Evolutionary conservation across 345 rosid genomes (phyloP).

Genomic region (Hevea brasiliensis): DNA sequence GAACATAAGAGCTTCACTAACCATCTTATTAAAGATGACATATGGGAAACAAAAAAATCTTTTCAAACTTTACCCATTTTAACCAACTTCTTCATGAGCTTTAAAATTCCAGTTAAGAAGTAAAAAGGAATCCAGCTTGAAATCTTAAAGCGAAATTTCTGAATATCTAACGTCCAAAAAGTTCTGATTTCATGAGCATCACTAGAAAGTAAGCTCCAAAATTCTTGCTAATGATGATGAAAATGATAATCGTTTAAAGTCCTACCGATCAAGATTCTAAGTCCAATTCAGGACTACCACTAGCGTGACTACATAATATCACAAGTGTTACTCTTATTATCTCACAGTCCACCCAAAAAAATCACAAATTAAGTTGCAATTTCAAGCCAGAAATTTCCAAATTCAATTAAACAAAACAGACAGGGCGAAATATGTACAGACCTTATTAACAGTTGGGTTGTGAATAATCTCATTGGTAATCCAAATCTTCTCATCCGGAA

Average conservation of each 20-base stretch:
- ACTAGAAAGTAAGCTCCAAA: neutral
- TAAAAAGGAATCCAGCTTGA: neutral
- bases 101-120: neutral
- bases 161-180: neutral
- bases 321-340: neutral
- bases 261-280: neutral
- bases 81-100: neutral
- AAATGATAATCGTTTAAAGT: neutral
- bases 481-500: slow-evolving; percentile 81
- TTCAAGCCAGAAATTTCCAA: neutral
- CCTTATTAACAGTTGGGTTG: slow-evolving; percentile 92
- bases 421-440: slow-evolving; percentile 9
- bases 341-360: too few species aligned
- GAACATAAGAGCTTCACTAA: slow-evolving; percentile 10
- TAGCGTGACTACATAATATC: neutral
- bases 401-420: neutral
- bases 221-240: neutral
- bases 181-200: neutral
- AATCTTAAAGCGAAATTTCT: neutral
- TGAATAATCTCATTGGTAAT: slow-evolving; percentile 92
- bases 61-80: neutral
- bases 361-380: too few species aligned
- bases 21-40: neutral
- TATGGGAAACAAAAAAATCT: neutral
- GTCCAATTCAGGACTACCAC: neutral